Conservation (phyloP, 192 early-diverging fungal species). For the Umbelopsis vinacea region DNA sequence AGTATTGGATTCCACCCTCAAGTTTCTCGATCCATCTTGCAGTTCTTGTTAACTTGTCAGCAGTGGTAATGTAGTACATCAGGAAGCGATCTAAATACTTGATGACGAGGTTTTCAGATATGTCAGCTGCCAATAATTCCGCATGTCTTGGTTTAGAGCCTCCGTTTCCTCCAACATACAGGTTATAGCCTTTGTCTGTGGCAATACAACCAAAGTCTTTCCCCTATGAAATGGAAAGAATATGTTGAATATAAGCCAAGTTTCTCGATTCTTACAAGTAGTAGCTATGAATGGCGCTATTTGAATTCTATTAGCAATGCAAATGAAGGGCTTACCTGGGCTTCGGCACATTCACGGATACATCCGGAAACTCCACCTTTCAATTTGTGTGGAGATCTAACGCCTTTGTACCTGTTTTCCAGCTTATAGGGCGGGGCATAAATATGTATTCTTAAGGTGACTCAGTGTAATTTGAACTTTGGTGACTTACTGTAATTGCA, state of each 20-base stretch:
- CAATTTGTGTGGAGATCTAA: constrained; percentile 71
- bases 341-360: constrained; percentile 64
- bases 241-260: constrained; percentile 25
- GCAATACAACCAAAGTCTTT: constrained; percentile 67
- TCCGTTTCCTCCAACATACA: constrained; percentile 74
- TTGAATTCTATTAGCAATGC: no score
- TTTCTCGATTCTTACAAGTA: no score
- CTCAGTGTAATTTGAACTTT: not conserved
- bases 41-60: constrained; percentile 64
- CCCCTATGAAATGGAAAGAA: constrained; percentile 18
- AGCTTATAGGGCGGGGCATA: constrained; percentile 22
- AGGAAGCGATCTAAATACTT: constrained; percentile 68
- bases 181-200: constrained; percentile 72
- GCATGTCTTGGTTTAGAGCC: constrained; percentile 71
- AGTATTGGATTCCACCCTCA: constrained; percentile 67
- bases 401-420: constrained; percentile 70
- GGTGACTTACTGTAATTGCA: constrained; percentile 46
- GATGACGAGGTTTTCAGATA: constrained; percentile 54
- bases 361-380: constrained; percentile 74
- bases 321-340: no score
- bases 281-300: no score
- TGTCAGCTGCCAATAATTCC: constrained; percentile 57
- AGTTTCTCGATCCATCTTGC: constrained; percentile 74
- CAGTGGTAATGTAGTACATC: constrained; percentile 74
- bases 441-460: not conserved